phyloP scores from a whole-genome alignment of 1,284 basidiomycete genomes.

The Tylopilus sp. region DNA sequence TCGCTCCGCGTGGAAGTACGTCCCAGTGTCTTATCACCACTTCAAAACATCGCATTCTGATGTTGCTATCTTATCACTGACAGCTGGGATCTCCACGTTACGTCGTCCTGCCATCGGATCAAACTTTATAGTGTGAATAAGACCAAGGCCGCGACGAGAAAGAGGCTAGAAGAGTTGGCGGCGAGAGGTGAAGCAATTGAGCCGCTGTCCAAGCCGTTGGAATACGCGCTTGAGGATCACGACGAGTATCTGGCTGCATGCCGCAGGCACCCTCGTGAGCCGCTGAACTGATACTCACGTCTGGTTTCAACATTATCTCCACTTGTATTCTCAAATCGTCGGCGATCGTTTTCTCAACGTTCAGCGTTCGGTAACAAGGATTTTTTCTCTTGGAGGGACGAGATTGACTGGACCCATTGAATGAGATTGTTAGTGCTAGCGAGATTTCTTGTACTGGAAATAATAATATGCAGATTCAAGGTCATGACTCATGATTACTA shows the following conservation, averaged over 20 bases:
- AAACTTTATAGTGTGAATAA: slow-evolving; percentile 66
- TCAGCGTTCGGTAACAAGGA: too few relatives aligned
- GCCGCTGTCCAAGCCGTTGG: slow-evolving; percentile 20
- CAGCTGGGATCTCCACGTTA: slow-evolving; percentile 69
- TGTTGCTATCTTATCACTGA: background rate
- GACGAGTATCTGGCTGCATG: slow-evolving; percentile 17
- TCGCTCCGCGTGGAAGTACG: slow-evolving; percentile 66
- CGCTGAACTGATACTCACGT: slow-evolving; percentile 6
- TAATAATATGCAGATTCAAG: too few relatives aligned
- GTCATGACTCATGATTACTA: too few relatives aligned
- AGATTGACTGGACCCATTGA: too few relatives aligned
- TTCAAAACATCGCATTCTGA: background rate
- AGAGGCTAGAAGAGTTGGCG: slow-evolving; percentile 54
- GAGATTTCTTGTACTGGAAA: too few relatives aligned
- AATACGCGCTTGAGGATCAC: slow-evolving; percentile 19
- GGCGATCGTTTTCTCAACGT: too few relatives aligned
- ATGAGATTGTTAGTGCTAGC: too few relatives aligned
- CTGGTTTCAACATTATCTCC: too few relatives aligned
- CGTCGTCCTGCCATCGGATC: slow-evolving; percentile 65
- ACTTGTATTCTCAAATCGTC: too few relatives aligned
- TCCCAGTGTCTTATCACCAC: background rate
- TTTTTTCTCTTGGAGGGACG: too few relatives aligned
- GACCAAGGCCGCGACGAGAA: slow-evolving; percentile 52
- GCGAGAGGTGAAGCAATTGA: slow-evolving; percentile 45
- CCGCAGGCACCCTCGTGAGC: slow-evolving; percentile 26